A percentile compares a stretch with the other conserved stretches of the same genome.
Conservation (phyloP, 2,329 filamentous ascomycete species). For the Calonectria montana region DNA sequence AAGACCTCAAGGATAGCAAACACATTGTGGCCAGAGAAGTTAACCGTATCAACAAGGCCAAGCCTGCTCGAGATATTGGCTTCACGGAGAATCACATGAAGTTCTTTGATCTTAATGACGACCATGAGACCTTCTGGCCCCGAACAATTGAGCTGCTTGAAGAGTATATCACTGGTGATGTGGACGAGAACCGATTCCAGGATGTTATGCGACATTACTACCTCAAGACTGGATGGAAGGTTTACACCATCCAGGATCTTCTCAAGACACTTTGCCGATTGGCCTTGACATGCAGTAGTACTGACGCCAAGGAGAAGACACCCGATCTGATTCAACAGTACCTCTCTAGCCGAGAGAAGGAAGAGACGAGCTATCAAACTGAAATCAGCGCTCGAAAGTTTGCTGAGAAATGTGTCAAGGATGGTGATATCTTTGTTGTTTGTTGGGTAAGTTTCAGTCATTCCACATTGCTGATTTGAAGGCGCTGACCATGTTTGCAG, state of each 20-base stretch:
- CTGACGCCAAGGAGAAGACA: slow-evolving; percentile 92
- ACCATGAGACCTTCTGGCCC: slow-evolving; percentile 80
- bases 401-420: slow-evolving; percentile 92
- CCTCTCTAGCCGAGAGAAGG: slow-evolving; percentile 81
- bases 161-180: slow-evolving; percentile 83
- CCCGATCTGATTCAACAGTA: slow-evolving; percentile 91
- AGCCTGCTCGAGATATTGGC: slow-evolving; percentile 85
- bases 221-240: slow-evolving; percentile 87
- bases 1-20: slow-evolving; percentile 85
- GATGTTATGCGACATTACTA: slow-evolving; percentile 94
- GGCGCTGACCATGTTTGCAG: slow-evolving; percentile 58
- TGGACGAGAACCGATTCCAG: slow-evolving; percentile 87
- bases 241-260: slow-evolving; percentile 93
- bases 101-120: slow-evolving; percentile 76
- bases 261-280: slow-evolving; percentile 84
- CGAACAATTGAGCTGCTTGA: slow-evolving; percentile 89
- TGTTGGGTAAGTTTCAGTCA: slow-evolving; percentile 78
- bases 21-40: slow-evolving; percentile 80
- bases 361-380: slow-evolving; percentile 88
- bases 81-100: slow-evolving; percentile 83
- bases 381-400: slow-evolving; percentile 93
- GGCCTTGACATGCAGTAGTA: slow-evolving; percentile 83
- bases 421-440: slow-evolving; percentile 90
- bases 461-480: neutral
- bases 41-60: slow-evolving; percentile 76